Evolutionary conservation across 2,329 filamentous ascomycete genomes (phyloP).

Genomic region (Coniochaeta sp.): DNA sequence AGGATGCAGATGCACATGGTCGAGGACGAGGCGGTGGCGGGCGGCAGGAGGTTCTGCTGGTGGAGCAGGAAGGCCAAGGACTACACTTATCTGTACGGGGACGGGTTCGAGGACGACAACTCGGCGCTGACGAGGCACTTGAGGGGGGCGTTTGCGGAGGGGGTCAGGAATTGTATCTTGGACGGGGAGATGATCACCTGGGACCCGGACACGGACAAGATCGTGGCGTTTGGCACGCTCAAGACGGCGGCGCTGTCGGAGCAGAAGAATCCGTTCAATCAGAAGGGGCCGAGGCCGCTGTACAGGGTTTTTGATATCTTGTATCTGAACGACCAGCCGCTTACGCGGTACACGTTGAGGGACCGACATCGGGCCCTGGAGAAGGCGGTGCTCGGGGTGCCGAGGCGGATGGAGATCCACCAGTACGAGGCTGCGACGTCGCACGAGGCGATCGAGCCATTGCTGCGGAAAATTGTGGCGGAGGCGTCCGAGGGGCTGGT

Average conservation of each 20-base stretch:
- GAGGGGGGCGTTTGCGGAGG: constrained; percentile 64
- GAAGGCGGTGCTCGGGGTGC: constrained; percentile 59
- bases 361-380: constrained; percentile 73
- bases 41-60: constrained; percentile 71
- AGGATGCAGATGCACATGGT: constrained; percentile 94
- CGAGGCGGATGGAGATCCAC: constrained; percentile 78
- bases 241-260: constrained; percentile 84
- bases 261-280: constrained; percentile 62
- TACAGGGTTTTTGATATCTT: constrained; percentile 88
- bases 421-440: constrained; percentile 57
- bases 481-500: constrained; percentile 86
- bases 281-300: constrained; percentile 62
- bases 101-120: constrained; percentile 63
- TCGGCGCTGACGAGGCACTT: constrained; percentile 76
- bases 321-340: constrained; percentile 70
- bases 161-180: constrained; percentile 79
- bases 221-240: constrained; percentile 83
- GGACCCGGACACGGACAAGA: constrained; percentile 78
- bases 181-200: constrained; percentile 99
- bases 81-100: constrained; percentile 90
- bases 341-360: constrained; percentile 76
- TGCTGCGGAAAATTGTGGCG: constrained; percentile 74
- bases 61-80: constrained; percentile 97
- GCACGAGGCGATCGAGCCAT: constrained; percentile 67
- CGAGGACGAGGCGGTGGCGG: constrained; percentile 57